These are phyloP conservation scores for Astrothelium macrocarpum DNA, from an alignment of 495 filamentous ascomycete species.

Conservation along the genomic window DNA sequence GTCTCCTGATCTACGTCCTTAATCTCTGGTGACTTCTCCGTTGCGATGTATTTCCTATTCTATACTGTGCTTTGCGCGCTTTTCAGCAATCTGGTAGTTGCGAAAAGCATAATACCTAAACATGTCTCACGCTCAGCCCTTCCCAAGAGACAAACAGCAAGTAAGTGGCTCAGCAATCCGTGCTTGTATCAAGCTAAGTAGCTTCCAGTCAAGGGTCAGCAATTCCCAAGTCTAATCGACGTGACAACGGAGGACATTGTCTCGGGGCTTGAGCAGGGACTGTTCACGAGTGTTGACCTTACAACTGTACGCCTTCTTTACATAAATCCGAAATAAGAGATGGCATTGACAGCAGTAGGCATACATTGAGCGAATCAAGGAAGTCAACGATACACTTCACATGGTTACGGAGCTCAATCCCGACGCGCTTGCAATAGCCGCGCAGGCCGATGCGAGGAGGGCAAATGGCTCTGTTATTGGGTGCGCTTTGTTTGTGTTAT, in stretches of 20 bases:
- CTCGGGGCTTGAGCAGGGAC: conserved; percentile 39
- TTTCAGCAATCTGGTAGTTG: neutral
- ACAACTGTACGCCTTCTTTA: conserved; percentile 33
- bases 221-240: conserved; percentile 40
- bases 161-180: neutral
- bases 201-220: conserved; percentile 12
- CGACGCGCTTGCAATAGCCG: conserved; percentile 44
- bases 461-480: conserved; percentile 36
- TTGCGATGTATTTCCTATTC: conserved; percentile 1
- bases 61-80: conserved; percentile 1
- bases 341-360: conserved; percentile 26
- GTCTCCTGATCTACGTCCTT: neutral
- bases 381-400: conserved; percentile 43
- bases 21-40: neutral
- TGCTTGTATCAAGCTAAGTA: neutral
- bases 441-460: conserved; percentile 43
- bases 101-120: neutral
- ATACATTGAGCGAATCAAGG: conserved; percentile 43
- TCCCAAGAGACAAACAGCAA: neutral
- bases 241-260: conserved; percentile 44
- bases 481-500: conserved; percentile 17
- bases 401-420: conserved; percentile 50
- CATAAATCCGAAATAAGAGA: neutral
- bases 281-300: conserved; percentile 50
- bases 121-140: neutral